Evolutionary conservation across 306 rosid genomes (phyloP).

Genomic region (Lagenaria siceraria): DNA sequence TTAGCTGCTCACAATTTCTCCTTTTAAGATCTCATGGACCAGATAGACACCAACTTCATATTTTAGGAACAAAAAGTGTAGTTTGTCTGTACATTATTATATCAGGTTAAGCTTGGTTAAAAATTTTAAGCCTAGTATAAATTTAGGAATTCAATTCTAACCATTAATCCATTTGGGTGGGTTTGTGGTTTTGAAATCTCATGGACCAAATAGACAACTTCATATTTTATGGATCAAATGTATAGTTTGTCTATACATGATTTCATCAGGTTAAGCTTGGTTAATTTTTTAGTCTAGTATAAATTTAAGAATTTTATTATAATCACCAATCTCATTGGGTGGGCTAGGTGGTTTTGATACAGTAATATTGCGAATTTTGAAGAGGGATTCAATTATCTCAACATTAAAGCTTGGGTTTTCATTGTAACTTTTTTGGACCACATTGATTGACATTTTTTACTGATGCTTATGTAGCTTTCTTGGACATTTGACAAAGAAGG

Average conservation of each 20-base stretch:
- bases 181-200: background rate
- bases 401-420: background rate
- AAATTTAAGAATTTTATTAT: background rate
- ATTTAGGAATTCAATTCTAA: too few relatives aligned
- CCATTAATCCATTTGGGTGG: too few relatives aligned
- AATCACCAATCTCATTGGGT: background rate
- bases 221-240: background rate
- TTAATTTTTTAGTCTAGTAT: background rate
- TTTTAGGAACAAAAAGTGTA: too few relatives aligned
- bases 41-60: too few relatives aligned
- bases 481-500: slow-evolving; percentile 92
- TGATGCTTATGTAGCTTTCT: slow-evolving; percentile 34
- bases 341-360: background rate
- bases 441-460: background rate
- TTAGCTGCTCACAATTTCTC: background rate
- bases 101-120: too few relatives aligned
- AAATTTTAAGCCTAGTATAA: too few relatives aligned
- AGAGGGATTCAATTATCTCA: background rate
- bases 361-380: background rate
- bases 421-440: background rate
- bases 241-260: background rate
- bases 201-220: background rate
- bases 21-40: background rate
- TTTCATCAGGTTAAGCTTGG: background rate
- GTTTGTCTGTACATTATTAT: too few relatives aligned